phyloP scores from a whole-genome alignment of 2,329 filamentous ascomycete species.

The Thielaviopsis ethacetica region DNA sequence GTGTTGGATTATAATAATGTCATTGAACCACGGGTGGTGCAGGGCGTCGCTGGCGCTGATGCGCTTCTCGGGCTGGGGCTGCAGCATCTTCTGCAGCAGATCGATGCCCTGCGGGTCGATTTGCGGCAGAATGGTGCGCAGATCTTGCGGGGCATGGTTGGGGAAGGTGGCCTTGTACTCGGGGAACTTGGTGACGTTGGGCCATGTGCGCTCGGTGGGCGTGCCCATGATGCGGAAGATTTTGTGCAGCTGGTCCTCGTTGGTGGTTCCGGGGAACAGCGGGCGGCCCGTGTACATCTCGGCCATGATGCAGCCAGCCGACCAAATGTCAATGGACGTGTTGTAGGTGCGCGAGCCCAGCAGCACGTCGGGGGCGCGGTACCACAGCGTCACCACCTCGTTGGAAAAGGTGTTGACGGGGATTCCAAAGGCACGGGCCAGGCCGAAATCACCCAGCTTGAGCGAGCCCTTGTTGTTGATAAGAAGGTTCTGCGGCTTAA shows the following conservation, averaged over 20 bases:
- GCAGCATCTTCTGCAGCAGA: constrained; percentile 76
- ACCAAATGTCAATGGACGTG: constrained; percentile 99
- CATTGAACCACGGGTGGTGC: constrained; percentile 82
- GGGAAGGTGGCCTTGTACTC: constrained; percentile 96
- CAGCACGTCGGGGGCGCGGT: constrained; percentile 88
- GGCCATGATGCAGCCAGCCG: constrained; percentile 97
- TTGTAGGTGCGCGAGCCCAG: constrained; percentile 92
- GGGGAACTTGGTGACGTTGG: constrained; percentile 84
- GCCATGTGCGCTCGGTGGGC: constrained; percentile 88
- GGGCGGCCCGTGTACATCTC: constrained; percentile 97
- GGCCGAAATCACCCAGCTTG: constrained; percentile 87
- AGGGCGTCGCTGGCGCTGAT: constrained; percentile 78
- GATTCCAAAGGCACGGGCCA: constrained; percentile 88
- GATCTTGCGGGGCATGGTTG: constrained; percentile 82
- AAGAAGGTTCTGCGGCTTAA: constrained; percentile 91
- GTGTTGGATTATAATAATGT: constrained; percentile 45
- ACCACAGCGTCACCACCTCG: constrained; percentile 95
- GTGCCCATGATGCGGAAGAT: constrained; percentile 99
- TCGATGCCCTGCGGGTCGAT: constrained; percentile 81
- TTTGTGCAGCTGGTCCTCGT: constrained; percentile 91
- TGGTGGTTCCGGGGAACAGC: constrained; percentile 91
- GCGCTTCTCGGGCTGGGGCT: constrained; percentile 78
- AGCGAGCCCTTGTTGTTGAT: constrained; percentile 84
- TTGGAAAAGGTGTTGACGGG: constrained; percentile 97
- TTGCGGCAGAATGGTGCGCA: constrained; percentile 72